phyloP scores from a whole-genome alignment of 768 basidiomycete species.

The Wakefieldia striispora region DNA sequence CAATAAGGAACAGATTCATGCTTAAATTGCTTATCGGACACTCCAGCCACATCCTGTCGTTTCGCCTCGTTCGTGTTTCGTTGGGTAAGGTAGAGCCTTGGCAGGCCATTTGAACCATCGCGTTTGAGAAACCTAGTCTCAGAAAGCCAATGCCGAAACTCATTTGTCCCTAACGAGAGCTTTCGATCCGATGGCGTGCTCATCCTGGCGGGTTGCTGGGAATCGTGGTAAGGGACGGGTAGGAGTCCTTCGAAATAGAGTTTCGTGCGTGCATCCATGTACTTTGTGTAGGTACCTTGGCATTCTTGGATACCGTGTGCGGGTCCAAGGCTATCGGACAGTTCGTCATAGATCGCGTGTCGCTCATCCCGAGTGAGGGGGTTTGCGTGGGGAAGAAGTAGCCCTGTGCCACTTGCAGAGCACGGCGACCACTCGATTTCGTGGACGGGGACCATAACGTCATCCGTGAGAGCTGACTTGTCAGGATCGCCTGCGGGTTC shows the following conservation, averaged over 20 bases:
- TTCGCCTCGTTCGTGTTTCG: slow-evolving; percentile 16
- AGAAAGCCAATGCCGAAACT: slow-evolving; percentile 33
- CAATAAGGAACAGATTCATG: slow-evolving; percentile 8
- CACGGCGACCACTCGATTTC: slow-evolving; percentile 22
- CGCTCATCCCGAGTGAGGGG: slow-evolving; percentile 46
- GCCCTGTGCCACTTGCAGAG: slow-evolving; percentile 13
- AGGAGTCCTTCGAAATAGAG: slow-evolving; percentile 47
- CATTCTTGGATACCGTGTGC: slow-evolving; percentile 47
- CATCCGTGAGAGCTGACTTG: slow-evolving; percentile 8
- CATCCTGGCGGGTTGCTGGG: slow-evolving; percentile 12
- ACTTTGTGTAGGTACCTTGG: slow-evolving; percentile 49
- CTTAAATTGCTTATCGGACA: slow-evolving; percentile 3
- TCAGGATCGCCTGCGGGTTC: slow-evolving; percentile 19
- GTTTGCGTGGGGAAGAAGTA: slow-evolving; percentile 20
- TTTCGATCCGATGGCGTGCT: slow-evolving; percentile 12
- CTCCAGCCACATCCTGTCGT: slow-evolving; percentile 6
- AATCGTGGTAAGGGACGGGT: slow-evolving; percentile 14
- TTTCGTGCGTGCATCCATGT: slow-evolving; percentile 48
- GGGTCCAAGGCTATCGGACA: slow-evolving; percentile 49
- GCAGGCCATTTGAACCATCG: slow-evolving; percentile 13
- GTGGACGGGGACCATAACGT: no score
- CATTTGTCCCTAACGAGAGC: slow-evolving; percentile 16
- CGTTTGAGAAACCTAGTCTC: slow-evolving; percentile 26
- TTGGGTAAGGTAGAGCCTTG: slow-evolving; percentile 7
- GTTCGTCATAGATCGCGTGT: slow-evolving; percentile 46